Evolutionary conservation across 2,329 filamentous ascomycete species (phyloP).

Genomic region (Botrytis aclada): DNA sequence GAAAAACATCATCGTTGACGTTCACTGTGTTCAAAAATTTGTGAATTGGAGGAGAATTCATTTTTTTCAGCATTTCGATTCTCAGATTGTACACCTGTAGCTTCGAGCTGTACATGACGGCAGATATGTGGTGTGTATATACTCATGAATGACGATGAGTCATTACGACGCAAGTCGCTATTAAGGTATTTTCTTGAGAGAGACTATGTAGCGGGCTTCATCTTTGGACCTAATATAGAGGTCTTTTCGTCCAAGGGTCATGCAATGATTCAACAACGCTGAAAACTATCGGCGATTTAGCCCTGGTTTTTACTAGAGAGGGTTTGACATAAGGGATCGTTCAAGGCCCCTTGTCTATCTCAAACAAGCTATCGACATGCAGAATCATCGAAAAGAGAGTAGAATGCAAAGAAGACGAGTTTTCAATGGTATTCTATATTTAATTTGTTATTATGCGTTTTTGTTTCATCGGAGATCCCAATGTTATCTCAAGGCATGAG

Average conservation of each 20-base stretch:
- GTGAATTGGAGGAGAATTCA: neutral
- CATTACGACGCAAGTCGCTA: neutral
- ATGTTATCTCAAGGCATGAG: neutral
- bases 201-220: neutral
- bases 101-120: neutral
- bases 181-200: neutral
- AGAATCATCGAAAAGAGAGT: neutral
- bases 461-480: neutral
- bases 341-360: neutral
- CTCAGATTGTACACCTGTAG: neutral
- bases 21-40: neutral
- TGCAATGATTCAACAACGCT: neutral
- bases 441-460: neutral
- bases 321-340: neutral
- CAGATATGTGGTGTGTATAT: neutral
- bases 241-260: neutral
- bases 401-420: neutral
- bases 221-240: neutral
- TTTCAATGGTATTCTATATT: neutral
- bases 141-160: neutral
- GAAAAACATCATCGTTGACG: neutral
- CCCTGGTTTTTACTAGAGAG: neutral
- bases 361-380: neutral
- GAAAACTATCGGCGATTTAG: neutral
- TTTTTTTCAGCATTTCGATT: accelerated